Percentiles rank a stretch among this genome's conserved stretches.
These are phyloP conservation scores for Alternaria metachromatica DNA, from an alignment of 2,329 filamentous ascomycete species.

Conservation along the genomic window DNA sequence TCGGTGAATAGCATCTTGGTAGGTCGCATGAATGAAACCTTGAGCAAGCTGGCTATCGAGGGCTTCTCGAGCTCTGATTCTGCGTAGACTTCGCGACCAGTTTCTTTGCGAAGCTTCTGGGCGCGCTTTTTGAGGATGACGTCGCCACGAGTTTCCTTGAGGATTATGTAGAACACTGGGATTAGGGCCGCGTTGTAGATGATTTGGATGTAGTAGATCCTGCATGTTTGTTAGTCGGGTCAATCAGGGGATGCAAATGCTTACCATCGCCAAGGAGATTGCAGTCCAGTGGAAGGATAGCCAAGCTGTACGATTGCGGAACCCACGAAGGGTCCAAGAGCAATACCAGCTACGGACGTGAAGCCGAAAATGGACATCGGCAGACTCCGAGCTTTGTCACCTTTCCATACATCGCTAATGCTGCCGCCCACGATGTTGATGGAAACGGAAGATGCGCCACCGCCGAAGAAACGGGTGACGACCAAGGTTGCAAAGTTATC, in stretches of 20 bases:
- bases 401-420: constrained; percentile 46
- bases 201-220: constrained; percentile 56
- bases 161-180: constrained; percentile 52
- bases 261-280: constrained; percentile 49
- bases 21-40: constrained; percentile 51
- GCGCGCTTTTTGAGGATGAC: constrained; percentile 52
- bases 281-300: constrained; percentile 28
- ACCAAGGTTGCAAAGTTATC: constrained; percentile 55
- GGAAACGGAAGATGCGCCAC: constrained; percentile 52
- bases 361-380: constrained; percentile 56
- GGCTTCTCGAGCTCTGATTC: constrained; percentile 34
- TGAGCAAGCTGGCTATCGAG: constrained; percentile 31
- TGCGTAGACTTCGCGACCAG: constrained; percentile 40
- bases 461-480: constrained; percentile 54
- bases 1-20: constrained; percentile 52
- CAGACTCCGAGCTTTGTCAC: constrained; percentile 50
- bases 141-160: constrained; percentile 52
- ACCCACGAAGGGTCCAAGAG: constrained; percentile 53
- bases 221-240: constrained; percentile 14
- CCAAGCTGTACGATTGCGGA: constrained; percentile 49
- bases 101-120: constrained; percentile 48
- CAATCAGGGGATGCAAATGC: neutral
- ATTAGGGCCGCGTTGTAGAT: constrained; percentile 53
- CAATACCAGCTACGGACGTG: constrained; percentile 53
- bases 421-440: constrained; percentile 49